A percentile compares a stretch with the other conserved stretches of the same genome.
Conservation (phyloP, 2,329 filamentous ascomycete genomes). For the Xylaria digitata region DNA sequence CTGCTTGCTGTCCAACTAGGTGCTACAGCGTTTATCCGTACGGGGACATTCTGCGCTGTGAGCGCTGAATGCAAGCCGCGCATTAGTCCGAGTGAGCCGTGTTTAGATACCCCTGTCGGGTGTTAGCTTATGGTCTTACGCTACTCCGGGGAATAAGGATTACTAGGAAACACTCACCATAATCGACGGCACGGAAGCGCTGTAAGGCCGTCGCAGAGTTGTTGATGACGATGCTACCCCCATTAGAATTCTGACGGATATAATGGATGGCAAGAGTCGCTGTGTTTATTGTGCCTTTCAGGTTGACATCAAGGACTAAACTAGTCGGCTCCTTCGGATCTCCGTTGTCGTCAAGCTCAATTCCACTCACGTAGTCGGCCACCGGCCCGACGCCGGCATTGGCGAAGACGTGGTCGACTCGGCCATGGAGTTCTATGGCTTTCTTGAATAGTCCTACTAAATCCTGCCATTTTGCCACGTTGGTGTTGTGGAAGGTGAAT, state of each 20-base stretch:
- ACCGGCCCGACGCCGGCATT: slow-evolving; percentile 67
- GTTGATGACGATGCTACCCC: slow-evolving; percentile 66
- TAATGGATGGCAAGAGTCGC: slow-evolving; percentile 61
- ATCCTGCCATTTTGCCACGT: slow-evolving; percentile 63
- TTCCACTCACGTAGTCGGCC: slow-evolving; percentile 57
- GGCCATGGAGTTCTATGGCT: slow-evolving; percentile 71
- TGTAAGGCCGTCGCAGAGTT: slow-evolving; percentile 64
- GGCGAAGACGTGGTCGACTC: slow-evolving; percentile 81
- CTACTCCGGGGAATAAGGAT: not conserved
- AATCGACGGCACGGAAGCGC: slow-evolving; percentile 63
- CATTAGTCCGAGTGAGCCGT: slow-evolving; percentile 65
- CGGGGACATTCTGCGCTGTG: slow-evolving; percentile 53
- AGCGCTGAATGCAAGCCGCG: slow-evolving; percentile 58
- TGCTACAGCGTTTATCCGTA: slow-evolving; percentile 67
- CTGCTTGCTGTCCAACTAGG: slow-evolving; percentile 65
- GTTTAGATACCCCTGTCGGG: slow-evolving; percentile 61
- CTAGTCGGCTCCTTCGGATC: slow-evolving; percentile 59
- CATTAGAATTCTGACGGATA: slow-evolving; percentile 59
- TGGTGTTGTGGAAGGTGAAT: slow-evolving; percentile 57
- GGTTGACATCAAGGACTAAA: slow-evolving; percentile 60
- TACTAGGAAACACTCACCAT: slow-evolving; percentile 55
- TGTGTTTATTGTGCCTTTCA: slow-evolving; percentile 63
- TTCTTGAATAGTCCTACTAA: slow-evolving; percentile 63
- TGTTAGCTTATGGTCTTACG: slow-evolving; percentile 7
- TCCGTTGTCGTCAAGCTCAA: slow-evolving; percentile 60